Base-by-base conservation (phyloP, 306 rosid genomes). In the Begonia masoniana region DNA sequence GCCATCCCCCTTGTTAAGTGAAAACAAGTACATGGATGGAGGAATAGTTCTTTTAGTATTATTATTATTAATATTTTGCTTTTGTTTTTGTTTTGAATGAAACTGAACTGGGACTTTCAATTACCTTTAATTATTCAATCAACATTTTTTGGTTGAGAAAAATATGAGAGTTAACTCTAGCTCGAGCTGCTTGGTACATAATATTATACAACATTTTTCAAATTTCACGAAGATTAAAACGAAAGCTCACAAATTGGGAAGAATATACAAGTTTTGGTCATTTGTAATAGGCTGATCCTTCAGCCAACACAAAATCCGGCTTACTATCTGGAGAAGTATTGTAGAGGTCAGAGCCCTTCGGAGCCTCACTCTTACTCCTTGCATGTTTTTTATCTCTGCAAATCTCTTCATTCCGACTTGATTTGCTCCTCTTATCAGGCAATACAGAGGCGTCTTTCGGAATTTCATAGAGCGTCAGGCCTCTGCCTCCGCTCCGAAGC, bases 291-390 rank as follows among this genome's bases (percentile, higher is more conserved):
- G 52, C 31, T 42, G 52, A 4, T 52, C 19, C 53, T n/a, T 21
- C 45, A 11, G 6, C 14, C 26, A 58, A 13, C 48, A 43, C 51
- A 6, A 21, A 43, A 61, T 52, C 45, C 12, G 31, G 51, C 36
- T 24, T 41, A 50, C 19, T 1, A 49, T 50, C 47, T 10, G 21
- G 21, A 50, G 65, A 51, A 9, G 13, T 23, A 49, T 10, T 2
- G 21, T 52, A 6, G 12, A 43, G 51, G 43, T 61, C 52, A 13
- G 43, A 56, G 15, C 53, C 51, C 12, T 42, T 61, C 15, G 12
- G 14, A 4, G 31, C 43, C 46, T 45, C 66, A 24, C 66, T 61
- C 35, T 48, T 52, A 26, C 66, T 23, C 54, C 43, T 61, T 42
- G 19, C 36, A 14, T 7, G 16, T 10, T 35, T 24, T 10, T 23